Base-by-base conservation (phyloP, 2,329 filamentous ascomycete species). In the Aspergillus costaricaensis region DNA sequence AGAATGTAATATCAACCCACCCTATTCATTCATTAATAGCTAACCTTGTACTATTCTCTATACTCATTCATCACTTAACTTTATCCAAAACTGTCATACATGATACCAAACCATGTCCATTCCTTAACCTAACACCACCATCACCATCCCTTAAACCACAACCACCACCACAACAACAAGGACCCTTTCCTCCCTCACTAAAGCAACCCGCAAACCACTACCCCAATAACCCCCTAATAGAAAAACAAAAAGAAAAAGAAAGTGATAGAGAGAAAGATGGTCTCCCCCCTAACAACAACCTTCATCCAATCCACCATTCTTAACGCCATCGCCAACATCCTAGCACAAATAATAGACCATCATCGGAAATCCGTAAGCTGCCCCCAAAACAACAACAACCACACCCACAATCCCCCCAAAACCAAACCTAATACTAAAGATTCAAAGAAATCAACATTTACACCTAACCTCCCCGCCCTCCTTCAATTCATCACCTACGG, bases 401-500 rank as follows among this genome's bases (percentile, higher is more conserved):
- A 25, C 2, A 48, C 30, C 19, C 38, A 19, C 19, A 19, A 19
- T 19, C 19, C 19, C 19, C 19, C 19, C 19, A 19, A 19, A 19
- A 19, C 19, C 19, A 19, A 19, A 19, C 19, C 19, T 19, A 19
- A 51, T 39, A 10, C 14, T 6, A 36, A 30, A 21, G 27, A 19
- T 7, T 38, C 5, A 23, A 57, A 19, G 7, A 21, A 49, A 19
- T 10, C 6, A 53, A 48, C 27, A 10, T 83, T 91, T 55, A 75
- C 79, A 23, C 79, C 96, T 67, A 85, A 92, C 76, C 83, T 83
- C 76, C 77, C 84, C 5, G 86, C 89, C 4, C 82, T 96, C 47
- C 78, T 92, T 67, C 90, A 92, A 72, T 96, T 96, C 76, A 78
- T 91, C 55, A 71, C 91, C 56, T 96, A 89, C 80, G 85, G 88